phyloP scores from a whole-genome alignment of 2,329 filamentous ascomycete genomes.

The Podosphaera fusca region DNA sequence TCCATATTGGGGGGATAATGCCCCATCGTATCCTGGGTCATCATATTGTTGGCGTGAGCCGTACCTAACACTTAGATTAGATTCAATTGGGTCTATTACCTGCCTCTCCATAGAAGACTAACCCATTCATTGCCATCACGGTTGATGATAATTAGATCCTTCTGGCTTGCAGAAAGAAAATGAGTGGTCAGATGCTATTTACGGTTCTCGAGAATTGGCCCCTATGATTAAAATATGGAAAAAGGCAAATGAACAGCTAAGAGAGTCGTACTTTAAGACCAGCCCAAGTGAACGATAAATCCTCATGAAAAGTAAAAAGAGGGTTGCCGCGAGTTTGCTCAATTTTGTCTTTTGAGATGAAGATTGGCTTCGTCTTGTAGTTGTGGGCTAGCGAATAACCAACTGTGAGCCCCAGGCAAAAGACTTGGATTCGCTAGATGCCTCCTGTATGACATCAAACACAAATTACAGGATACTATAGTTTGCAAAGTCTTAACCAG shows the following conservation, averaged over 20 bases:
- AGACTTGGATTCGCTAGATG: not conserved
- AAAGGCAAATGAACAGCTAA: no score
- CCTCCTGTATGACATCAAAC: not conserved
- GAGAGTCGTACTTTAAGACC: no score
- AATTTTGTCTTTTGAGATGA: not conserved
- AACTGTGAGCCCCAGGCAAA: not conserved
- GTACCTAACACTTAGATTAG: constrained; percentile 23
- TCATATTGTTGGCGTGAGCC: constrained; percentile 34
- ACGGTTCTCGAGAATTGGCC: not conserved
- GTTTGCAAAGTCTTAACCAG: not conserved
- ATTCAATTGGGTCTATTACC: not conserved
- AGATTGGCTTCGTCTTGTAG: not conserved
- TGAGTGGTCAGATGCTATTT: not conserved
- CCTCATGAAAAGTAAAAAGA: not conserved
- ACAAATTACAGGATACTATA: not conserved
- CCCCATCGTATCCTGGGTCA: constrained; percentile 8
- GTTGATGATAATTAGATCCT: constrained; percentile 10
- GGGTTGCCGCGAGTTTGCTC: not conserved
- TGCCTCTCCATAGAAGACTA: constrained; percentile 6
- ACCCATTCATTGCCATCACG: constrained; percentile 16
- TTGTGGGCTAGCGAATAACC: not conserved
- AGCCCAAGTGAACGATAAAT: not conserved
- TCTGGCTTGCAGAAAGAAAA: not conserved
- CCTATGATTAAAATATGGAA: not conserved
- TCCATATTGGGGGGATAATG: constrained; percentile 5